A percentile compares a stretch with the other conserved stretches of the same genome.
phyloP scores from a whole-genome alignment of 108 stramenopile genomes.

The Phaeodactylum tricornutum region DNA sequence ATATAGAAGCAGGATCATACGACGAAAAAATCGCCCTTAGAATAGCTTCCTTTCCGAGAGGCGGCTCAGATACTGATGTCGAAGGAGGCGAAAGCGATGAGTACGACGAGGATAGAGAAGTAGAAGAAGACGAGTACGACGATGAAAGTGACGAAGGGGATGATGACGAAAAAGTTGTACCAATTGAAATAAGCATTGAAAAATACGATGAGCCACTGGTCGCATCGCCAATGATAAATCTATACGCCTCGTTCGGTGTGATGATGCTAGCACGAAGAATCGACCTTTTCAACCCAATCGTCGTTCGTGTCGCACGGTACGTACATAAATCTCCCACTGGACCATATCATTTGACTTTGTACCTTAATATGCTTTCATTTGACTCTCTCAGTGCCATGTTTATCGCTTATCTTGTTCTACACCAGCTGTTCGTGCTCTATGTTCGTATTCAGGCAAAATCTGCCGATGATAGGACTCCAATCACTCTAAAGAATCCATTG shows the following conservation, averaged over 20 bases:
- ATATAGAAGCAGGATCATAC: too few species aligned
- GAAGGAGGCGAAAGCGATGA: conserved; percentile 3
- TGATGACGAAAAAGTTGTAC: conserved; percentile 3
- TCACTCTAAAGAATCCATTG: conserved; percentile 39
- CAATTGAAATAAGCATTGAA: background rate
- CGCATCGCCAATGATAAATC: conserved; percentile 6
- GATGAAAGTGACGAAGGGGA: conserved; percentile 7
- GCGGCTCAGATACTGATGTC: background rate
- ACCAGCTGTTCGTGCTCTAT: conserved; percentile 63
- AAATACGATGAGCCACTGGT: conserved; percentile 13
- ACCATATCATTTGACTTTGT: background rate
- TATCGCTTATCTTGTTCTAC: conserved; percentile 31
- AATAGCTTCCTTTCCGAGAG: too few species aligned
- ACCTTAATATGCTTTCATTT: background rate
- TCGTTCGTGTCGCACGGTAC: conserved; percentile 38
- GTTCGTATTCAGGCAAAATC: conserved; percentile 45
- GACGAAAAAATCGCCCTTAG: too few species aligned
- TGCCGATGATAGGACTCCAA: conserved; percentile 50
- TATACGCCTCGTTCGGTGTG: conserved; percentile 37
- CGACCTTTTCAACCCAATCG: conserved; percentile 34
- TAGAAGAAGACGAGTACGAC: conserved; percentile 9
- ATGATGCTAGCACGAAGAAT: conserved; percentile 46
- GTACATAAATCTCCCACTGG: background rate
- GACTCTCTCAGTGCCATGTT: conserved; percentile 30
- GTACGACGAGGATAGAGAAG: conserved; percentile 7